These are phyloP conservation scores for Dipteronia sinensis DNA, from an alignment of 345 rosid species.

Conservation along the genomic window DNA sequence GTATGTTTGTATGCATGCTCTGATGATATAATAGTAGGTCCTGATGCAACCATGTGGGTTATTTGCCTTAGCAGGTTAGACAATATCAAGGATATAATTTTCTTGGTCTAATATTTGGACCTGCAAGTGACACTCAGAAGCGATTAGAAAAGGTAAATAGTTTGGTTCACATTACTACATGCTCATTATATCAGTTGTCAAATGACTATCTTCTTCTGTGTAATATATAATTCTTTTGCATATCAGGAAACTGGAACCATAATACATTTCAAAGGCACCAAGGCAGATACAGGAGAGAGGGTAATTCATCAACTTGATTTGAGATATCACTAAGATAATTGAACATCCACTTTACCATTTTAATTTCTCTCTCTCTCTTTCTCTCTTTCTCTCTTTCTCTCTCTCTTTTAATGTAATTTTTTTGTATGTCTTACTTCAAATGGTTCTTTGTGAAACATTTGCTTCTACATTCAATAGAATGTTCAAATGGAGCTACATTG, in stretches of 20 bases:
- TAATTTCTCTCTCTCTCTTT: neutral
- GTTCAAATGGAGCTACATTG: neutral
- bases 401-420: neutral
- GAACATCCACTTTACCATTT: neutral
- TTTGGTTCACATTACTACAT: slow-evolving; percentile 7
- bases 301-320: slow-evolving; percentile 32
- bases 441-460: neutral
- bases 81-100: slow-evolving; percentile 75
- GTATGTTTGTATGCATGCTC: neutral
- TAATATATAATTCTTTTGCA: slow-evolving; percentile 11
- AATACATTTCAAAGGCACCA: slow-evolving; percentile 64
- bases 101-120: slow-evolving; percentile 73
- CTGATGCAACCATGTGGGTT: neutral
- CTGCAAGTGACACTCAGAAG: slow-evolving; percentile 77
- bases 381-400: neutral
- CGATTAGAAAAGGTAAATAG: slow-evolving; percentile 73
- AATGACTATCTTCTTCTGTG: neutral
- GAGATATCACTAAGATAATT: slow-evolving; percentile 2
- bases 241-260: slow-evolving; percentile 87
- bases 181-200: neutral
- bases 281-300: slow-evolving; percentile 65
- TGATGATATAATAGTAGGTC: neutral
- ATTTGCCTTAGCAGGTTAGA: slow-evolving; percentile 54
- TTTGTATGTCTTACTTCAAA: neutral
- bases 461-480: slow-evolving; percentile 11